These are phyloP conservation scores for Gastrolobium villosum DNA, from an alignment of 306 rosid species.

Conservation along the genomic window DNA sequence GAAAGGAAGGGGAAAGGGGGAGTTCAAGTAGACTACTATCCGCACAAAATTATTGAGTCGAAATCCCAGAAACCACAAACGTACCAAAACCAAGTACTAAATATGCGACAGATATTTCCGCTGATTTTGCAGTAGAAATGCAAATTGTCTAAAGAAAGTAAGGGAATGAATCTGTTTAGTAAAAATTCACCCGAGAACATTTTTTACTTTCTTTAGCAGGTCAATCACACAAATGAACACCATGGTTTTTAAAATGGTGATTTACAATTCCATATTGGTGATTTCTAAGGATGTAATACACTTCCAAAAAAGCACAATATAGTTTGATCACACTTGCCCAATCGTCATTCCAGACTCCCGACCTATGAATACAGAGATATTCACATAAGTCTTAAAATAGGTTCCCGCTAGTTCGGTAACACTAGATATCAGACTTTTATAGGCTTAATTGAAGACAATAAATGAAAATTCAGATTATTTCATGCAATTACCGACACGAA, in stretches of 20 bases:
- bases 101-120: slow-evolving; percentile 15
- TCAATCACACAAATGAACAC: slow-evolving; percentile 30
- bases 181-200: background rate
- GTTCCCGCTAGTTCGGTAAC: background rate
- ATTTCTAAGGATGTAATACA: slow-evolving; percentile 15
- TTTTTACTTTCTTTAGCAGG: too few relatives aligned
- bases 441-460: background rate
- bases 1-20: too few relatives aligned
- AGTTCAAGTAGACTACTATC: slow-evolving; percentile 22
- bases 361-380: background rate
- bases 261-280: background rate
- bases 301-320: slow-evolving; percentile 28
- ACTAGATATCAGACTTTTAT: too few relatives aligned
- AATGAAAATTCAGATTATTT: slow-evolving; percentile 10
- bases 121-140: slow-evolving; percentile 18
- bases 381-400: slow-evolving; percentile 14
- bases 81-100: slow-evolving; percentile 23
- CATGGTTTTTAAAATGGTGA: slow-evolving; percentile 7
- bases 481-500: background rate
- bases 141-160: slow-evolving; percentile 13
- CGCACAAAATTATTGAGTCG: background rate
- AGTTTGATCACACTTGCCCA: slow-evolving; percentile 27
- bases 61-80: background rate
- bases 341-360: slow-evolving; percentile 24
- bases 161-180: background rate